Evolutionary conservation across 805 yeast genomes (phyloP).

Genomic region (Candida ulmi): DNA sequence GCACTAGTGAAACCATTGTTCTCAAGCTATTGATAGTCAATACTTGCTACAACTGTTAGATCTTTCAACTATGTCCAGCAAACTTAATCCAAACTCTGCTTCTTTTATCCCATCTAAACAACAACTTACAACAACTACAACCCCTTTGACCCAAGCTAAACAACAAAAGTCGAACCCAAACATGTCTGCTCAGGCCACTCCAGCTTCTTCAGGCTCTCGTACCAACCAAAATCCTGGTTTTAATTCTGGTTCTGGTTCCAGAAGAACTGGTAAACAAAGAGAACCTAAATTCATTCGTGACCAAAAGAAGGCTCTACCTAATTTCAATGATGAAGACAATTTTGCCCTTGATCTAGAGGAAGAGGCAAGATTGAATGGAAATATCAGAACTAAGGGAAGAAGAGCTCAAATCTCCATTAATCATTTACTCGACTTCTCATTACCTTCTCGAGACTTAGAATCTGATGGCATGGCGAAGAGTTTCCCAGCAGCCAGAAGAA

Average conservation of each 20-base stretch:
- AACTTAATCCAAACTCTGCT: slow-evolving; percentile 16
- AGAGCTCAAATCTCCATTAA: slow-evolving; percentile 49
- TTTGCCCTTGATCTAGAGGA: slow-evolving; percentile 29
- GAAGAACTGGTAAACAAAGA: slow-evolving; percentile 5
- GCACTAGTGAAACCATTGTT: not conserved
- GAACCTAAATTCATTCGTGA: slow-evolving; percentile 3
- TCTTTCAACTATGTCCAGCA: slow-evolving; percentile 10
- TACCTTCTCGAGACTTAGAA: slow-evolving; percentile 33
- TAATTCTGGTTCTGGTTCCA: not conserved
- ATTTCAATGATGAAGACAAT: slow-evolving; percentile 10
- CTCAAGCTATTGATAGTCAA: not conserved
- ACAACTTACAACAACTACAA: not conserved
- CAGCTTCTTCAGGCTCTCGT: slow-evolving; percentile 7
- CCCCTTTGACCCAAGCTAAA: not conserved
- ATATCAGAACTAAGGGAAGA: slow-evolving; percentile 29
- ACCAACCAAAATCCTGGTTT: not conserved
- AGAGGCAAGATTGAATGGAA: slow-evolving; percentile 24
- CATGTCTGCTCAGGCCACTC: slow-evolving; percentile 17
- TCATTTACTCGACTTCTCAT: slow-evolving; percentile 57
- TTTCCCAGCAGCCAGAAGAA: slow-evolving; percentile 17
- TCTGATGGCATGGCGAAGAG: slow-evolving; percentile 6
- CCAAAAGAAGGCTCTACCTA: not conserved
- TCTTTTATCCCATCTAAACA: slow-evolving; percentile 15
- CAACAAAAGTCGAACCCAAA: slow-evolving; percentile 5
- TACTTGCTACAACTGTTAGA: not conserved